These are phyloP conservation scores for Colletotrichum salicis DNA, from an alignment of 2,329 filamentous ascomycete species.

Conservation along the genomic window DNA sequence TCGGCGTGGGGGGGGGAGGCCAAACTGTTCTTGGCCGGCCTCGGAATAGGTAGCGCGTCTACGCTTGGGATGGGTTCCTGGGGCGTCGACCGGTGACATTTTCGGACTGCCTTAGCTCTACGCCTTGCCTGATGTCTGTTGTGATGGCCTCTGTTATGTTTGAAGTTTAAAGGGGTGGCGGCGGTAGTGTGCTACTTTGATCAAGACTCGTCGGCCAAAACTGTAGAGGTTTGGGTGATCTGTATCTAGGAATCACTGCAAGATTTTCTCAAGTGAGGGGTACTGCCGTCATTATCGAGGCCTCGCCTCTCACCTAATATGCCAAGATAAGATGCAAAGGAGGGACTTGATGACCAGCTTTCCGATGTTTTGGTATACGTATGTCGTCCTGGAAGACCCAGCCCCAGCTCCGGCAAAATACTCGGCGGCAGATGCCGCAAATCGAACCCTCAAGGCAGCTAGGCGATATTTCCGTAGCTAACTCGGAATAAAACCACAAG, in stretches of 20 bases:
- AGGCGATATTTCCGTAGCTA: neutral
- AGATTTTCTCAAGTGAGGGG: no score
- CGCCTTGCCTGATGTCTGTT: neutral
- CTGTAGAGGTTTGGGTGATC: neutral
- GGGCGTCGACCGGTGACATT: neutral
- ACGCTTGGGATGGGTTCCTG: neutral
- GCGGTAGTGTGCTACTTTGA: neutral
- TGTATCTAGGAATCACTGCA: no score
- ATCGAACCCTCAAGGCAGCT: neutral
- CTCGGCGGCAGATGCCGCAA: neutral
- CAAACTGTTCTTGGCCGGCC: neutral
- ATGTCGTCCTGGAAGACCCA: neutral
- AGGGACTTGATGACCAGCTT: no score
- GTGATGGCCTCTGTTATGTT: neutral
- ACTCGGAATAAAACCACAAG: neutral
- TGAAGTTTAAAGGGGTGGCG: neutral
- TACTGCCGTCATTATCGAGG: no score
- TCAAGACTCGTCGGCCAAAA: no score
- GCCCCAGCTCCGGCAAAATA: neutral
- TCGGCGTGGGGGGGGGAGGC: conserved; percentile 1
- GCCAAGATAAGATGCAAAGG: no score
- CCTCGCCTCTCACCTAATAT: no score
- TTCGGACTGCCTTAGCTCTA: neutral
- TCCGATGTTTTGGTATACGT: no score
- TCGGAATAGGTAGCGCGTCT: neutral